Evolutionary conservation across 2,329 filamentous ascomycete genomes (phyloP).

Genomic region (Purpureocillium lavendulum): DNA sequence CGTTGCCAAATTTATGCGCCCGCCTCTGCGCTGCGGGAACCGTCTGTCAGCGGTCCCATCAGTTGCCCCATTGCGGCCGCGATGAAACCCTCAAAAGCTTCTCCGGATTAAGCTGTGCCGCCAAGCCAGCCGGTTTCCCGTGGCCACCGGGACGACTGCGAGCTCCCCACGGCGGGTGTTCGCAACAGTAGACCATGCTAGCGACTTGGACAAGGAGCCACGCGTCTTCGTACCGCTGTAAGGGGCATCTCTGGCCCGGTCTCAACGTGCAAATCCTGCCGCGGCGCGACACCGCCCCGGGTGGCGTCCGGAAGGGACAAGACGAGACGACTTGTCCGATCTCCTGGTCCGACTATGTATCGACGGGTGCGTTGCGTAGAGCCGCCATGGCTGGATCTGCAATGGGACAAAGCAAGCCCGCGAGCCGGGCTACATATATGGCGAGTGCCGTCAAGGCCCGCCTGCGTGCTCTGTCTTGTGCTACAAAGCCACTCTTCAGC

Average conservation of each 20-base stretch:
- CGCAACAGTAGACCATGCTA: no score
- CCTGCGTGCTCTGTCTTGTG: no score
- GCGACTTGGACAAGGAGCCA: no score
- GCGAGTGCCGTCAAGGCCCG: not conserved
- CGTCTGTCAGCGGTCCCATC: no score
- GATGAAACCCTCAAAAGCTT: not conserved
- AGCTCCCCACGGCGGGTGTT: no score
- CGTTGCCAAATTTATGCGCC: not conserved
- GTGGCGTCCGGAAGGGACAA: not conserved
- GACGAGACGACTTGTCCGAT: not conserved
- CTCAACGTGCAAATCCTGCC: not conserved
- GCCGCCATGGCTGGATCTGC: no score
- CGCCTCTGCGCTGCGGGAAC: no score
- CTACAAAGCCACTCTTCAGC: no score
- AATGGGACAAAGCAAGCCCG: no score
- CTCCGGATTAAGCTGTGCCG: not conserved
- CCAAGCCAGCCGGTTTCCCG: not conserved
- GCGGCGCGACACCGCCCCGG: not conserved
- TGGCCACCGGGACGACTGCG: no score
- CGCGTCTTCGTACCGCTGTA: no score
- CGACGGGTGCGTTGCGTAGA: no score
- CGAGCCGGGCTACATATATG: not conserved
- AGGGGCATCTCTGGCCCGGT: not conserved
- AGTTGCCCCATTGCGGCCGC: not conserved
- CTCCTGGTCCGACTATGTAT: not conserved